Evolutionary conservation across 2,329 filamentous ascomycete genomes (phyloP).

Genomic region (Dactylellina cionopaga): DNA sequence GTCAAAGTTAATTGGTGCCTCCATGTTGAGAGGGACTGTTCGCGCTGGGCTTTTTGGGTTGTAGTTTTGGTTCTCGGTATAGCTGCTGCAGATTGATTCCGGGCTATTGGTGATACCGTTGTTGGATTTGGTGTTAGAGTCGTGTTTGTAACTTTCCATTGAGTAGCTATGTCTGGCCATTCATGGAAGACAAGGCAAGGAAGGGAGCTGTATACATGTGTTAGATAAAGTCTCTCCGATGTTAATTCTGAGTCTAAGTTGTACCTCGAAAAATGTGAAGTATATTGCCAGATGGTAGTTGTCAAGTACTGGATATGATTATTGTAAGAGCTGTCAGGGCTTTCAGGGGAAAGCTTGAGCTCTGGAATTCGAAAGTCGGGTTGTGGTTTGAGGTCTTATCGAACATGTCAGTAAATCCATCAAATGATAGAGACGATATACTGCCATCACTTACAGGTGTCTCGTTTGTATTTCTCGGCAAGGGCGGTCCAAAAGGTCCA

Average conservation of each 20-base stretch:
- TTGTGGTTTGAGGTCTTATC: background rate
- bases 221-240: background rate
- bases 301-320: background rate
- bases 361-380: too few species aligned
- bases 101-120: background rate
- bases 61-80: background rate
- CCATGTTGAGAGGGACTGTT: slow-evolving; percentile 25
- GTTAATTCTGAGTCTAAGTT: background rate
- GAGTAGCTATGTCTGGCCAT: slow-evolving; percentile 37
- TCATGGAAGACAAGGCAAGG: slow-evolving; percentile 45
- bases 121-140: background rate
- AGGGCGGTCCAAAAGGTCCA: too few species aligned
- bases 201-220: background rate
- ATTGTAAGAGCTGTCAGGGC: background rate
- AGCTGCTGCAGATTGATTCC: slow-evolving; percentile 1
- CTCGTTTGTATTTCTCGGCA: background rate
- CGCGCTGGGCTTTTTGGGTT: background rate
- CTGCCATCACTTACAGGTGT: background rate
- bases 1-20: slow-evolving; percentile 25
- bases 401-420: background rate
- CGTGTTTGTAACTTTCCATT: slow-evolving; percentile 14
- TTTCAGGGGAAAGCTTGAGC: too few species aligned
- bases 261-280: slow-evolving; percentile 6
- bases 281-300: background rate
- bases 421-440: too few species aligned